phyloP scores from a whole-genome alignment of 2,329 filamentous ascomycete species.

The Pseudovirgaria hyperparasitica region DNA sequence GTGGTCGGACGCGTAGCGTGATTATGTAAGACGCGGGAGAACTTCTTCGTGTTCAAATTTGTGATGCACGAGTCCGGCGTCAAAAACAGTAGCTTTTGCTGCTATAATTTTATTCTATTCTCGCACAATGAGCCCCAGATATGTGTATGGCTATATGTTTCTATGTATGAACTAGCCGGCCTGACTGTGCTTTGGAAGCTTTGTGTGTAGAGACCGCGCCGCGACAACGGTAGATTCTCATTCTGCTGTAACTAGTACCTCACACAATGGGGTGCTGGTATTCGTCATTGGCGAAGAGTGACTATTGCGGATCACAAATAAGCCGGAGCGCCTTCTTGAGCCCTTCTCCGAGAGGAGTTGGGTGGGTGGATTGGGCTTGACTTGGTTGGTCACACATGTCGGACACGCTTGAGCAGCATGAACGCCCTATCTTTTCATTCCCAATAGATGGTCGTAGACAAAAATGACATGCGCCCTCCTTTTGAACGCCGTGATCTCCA shows the following conservation, averaged over 20 bases:
- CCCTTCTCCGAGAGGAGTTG: constrained; percentile 62
- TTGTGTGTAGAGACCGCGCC: constrained; percentile 30
- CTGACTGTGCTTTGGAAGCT: not conserved
- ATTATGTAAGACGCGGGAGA: constrained; percentile 1
- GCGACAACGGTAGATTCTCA: constrained; percentile 37
- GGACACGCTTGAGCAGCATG: not conserved
- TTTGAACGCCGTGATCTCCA: not conserved
- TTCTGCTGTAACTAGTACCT: constrained; percentile 45
- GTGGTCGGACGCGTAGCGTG: constrained; percentile 1
- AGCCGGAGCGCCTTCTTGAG: constrained; percentile 95
- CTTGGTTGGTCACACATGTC: constrained; percentile 77
- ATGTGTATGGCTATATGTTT: too few relatives aligned
- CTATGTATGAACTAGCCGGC: too few relatives aligned
- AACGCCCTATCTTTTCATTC: constrained; percentile 1
- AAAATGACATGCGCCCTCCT: not conserved
- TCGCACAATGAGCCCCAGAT: too few relatives aligned
- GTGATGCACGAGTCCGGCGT: too few relatives aligned
- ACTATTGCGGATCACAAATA: constrained; percentile 69
- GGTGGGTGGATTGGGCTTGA: constrained; percentile 91
- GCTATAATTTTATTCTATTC: too few relatives aligned
- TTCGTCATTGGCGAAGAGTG: constrained; percentile 64
- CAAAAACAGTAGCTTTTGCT: too few relatives aligned
- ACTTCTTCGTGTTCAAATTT: too few relatives aligned
- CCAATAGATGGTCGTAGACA: not conserved
- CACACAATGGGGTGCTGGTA: constrained; percentile 66